These are phyloP conservation scores for Cryptosporidium meleagridis DNA, from an alignment of 169 alveolate genomes.

Conservation along the genomic window DNA sequence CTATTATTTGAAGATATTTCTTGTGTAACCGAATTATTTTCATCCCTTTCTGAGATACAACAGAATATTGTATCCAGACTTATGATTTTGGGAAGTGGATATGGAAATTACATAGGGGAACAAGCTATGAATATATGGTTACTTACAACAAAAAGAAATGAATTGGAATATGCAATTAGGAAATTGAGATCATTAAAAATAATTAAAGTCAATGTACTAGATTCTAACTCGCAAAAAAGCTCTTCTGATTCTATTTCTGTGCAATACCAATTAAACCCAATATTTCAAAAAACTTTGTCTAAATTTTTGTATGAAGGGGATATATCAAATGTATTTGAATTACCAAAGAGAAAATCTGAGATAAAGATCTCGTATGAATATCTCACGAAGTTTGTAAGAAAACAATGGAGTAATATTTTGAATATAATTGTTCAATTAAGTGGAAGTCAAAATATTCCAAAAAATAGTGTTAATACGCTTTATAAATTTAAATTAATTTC, in stretches of 20 bases:
- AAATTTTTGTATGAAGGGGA: conserved; percentile 23
- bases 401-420: conserved; percentile 48
- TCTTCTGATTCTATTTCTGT: conserved; percentile 11
- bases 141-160: conserved; percentile 16
- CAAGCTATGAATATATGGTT: conserved; percentile 55
- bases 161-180: conserved; percentile 37
- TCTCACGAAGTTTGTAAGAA: conserved; percentile 53
- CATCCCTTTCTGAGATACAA: conserved; percentile 62
- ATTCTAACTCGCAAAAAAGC: neutral
- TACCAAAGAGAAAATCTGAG: neutral
- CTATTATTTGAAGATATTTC: conserved; percentile 30
- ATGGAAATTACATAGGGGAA: conserved; percentile 26
- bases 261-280: conserved; percentile 36
- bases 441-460: conserved; percentile 15
- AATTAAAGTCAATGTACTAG: conserved; percentile 24
- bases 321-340: neutral
- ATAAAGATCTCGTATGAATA: neutral
- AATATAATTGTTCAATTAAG: conserved; percentile 58
- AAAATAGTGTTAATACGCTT: neutral
- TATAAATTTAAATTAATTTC: neutral
- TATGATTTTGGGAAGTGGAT: conserved; percentile 12
- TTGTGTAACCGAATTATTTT: conserved; percentile 51
- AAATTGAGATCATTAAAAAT: conserved; percentile 49
- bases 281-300: conserved; percentile 39
- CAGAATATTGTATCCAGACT: conserved; percentile 49